Evolutionary conservation across 371 early-diverging fungal species (phyloP).

Genomic region (Circinella minor): DNA sequence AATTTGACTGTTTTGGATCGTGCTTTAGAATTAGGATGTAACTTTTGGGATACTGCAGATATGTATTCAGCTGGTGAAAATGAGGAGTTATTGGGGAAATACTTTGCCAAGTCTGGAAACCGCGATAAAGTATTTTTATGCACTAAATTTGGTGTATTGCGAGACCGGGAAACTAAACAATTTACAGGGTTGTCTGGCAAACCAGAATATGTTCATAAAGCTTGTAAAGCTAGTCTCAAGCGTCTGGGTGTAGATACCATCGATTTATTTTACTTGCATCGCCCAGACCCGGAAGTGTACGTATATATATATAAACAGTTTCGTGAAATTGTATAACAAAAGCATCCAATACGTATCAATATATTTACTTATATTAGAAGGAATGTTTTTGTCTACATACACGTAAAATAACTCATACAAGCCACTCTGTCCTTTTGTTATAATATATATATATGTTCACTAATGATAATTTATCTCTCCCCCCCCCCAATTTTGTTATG

Average conservation of each 20-base stretch:
- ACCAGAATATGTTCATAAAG: constrained; percentile 54
- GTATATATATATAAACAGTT: not conserved
- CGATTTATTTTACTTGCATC: constrained; percentile 66
- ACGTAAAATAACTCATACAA: too few relatives aligned
- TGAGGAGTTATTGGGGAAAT: constrained; percentile 40
- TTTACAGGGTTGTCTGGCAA: constrained; percentile 41
- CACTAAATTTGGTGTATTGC: constrained; percentile 48
- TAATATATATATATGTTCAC: too few relatives aligned
- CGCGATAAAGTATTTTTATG: constrained; percentile 51
- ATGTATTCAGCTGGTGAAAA: constrained; percentile 35
- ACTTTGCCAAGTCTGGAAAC: constrained; percentile 31
- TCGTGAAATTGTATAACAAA: not conserved
- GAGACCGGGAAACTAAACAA: constrained; percentile 26
- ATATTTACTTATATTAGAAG: too few relatives aligned
- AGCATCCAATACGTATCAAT: too few relatives aligned
- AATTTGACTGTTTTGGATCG: constrained; percentile 37
- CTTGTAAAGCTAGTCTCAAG: constrained; percentile 47
- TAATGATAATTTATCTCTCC: not conserved
- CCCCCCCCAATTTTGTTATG: not conserved
- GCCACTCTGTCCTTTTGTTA: too few relatives aligned
- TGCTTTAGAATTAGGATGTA: constrained; percentile 31
- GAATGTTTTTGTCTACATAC: too few relatives aligned
- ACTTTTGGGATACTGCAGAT: constrained; percentile 38
- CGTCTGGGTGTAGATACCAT: constrained; percentile 54
- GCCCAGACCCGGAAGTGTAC: constrained; percentile 38